These are phyloP conservation scores for Pezicula rhizophila DNA, from an alignment of 2,329 filamentous ascomycete genomes.

Conservation along the genomic window DNA sequence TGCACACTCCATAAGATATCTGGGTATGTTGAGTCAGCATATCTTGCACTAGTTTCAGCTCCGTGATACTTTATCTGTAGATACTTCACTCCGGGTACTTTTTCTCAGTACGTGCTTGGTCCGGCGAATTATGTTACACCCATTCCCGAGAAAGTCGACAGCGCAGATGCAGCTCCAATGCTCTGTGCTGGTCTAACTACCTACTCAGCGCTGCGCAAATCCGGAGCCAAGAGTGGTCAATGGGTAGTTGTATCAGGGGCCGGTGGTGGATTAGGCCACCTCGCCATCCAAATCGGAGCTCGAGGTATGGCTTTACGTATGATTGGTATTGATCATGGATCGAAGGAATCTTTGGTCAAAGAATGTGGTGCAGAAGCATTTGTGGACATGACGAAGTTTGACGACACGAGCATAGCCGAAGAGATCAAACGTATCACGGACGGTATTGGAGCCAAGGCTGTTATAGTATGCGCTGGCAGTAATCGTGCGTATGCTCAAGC, in stretches of 20 bases:
- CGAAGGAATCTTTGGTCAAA: slow-evolving; percentile 49
- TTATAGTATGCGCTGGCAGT: slow-evolving; percentile 44
- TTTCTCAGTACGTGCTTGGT: slow-evolving; percentile 58
- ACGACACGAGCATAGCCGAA: slow-evolving; percentile 40
- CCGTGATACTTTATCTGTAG: slow-evolving; percentile 48
- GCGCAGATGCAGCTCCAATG: slow-evolving; percentile 56
- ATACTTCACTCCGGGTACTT: slow-evolving; percentile 60
- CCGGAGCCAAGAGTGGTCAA: slow-evolving; percentile 35
- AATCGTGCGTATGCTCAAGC: slow-evolving; percentile 42
- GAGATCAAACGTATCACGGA: slow-evolving; percentile 49
- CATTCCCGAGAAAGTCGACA: slow-evolving; percentile 53
- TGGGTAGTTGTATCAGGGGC: slow-evolving; percentile 49
- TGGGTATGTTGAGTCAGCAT: slow-evolving; percentile 38
- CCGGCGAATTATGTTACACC: slow-evolving; percentile 62
- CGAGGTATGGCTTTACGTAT: slow-evolving; percentile 55
- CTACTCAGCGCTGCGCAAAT: slow-evolving; percentile 55
- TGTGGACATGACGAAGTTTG: slow-evolving; percentile 48
- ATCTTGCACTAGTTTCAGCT: background rate
- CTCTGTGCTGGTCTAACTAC: slow-evolving; percentile 62
- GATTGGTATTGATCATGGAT: slow-evolving; percentile 55
- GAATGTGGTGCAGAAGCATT: slow-evolving; percentile 58
- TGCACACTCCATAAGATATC: slow-evolving; percentile 46
- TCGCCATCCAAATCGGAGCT: slow-evolving; percentile 50
- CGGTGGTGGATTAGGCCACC: slow-evolving; percentile 55
- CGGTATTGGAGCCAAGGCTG: slow-evolving; percentile 51